Conservation (phyloP, 73 alveolate species). For the Symbiodinium pilosum region DNA sequence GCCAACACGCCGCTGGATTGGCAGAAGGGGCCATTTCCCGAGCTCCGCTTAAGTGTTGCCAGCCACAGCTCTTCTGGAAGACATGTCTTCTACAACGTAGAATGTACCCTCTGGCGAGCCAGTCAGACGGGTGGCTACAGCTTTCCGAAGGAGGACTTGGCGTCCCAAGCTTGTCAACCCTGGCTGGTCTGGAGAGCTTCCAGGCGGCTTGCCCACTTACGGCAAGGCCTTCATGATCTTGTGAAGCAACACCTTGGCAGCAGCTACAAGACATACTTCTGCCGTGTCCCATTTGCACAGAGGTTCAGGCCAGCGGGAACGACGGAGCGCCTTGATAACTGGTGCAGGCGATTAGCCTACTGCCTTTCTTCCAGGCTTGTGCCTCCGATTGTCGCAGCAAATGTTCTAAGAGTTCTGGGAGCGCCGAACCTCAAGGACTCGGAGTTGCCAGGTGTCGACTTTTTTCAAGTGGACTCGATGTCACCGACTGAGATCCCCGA, state of each 20-base stretch:
- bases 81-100: constrained; percentile 37
- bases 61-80: constrained; percentile 37
- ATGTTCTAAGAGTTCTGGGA: constrained; percentile 40
- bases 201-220: constrained; percentile 38
- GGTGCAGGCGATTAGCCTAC: constrained; percentile 57
- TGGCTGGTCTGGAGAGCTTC: constrained; percentile 67
- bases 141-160: not conserved
- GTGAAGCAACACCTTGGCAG: constrained; percentile 63
- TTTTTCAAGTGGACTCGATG: not conserved
- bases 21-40: constrained; percentile 62
- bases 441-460: not conserved
- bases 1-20: constrained; percentile 66
- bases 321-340: constrained; percentile 39
- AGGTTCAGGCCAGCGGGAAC: constrained; percentile 55
- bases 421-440: constrained; percentile 63
- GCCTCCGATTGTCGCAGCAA: constrained; percentile 77
- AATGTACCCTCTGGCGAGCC: constrained; percentile 38
- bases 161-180: not conserved
- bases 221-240: constrained; percentile 48
- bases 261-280: constrained; percentile 83
- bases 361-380: constrained; percentile 50
- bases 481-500: not conserved
- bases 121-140: not conserved
- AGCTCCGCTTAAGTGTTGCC: not conserved
- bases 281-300: constrained; percentile 69